These are phyloP conservation scores for Eucalyptus shirleyi DNA, from an alignment of 345 rosid species.

Conservation along the genomic window DNA sequence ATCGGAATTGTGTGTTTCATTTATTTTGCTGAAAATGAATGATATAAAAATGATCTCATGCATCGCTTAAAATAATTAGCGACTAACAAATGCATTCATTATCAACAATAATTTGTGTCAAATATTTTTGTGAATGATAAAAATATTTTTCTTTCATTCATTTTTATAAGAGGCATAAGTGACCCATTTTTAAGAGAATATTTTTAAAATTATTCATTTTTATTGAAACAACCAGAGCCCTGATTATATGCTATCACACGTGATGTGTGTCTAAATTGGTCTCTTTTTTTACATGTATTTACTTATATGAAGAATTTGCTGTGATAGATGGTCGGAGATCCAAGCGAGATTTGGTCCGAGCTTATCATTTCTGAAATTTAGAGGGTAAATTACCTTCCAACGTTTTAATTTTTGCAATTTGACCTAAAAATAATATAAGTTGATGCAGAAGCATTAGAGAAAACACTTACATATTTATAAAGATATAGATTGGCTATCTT, in stretches of 20 bases:
- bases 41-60: too few species aligned
- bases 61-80: too few species aligned
- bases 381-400: neutral
- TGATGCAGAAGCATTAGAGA: too few species aligned
- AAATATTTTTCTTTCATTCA: too few species aligned
- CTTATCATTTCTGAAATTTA: neutral
- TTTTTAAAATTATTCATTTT: too few species aligned
- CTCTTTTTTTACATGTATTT: neutral
- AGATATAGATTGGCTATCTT: too few species aligned
- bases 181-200: too few species aligned
- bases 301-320: neutral
- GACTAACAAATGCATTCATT: too few species aligned
- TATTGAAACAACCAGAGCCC: accelerated
- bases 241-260: too few species aligned
- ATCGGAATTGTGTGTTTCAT: accelerated
- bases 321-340: neutral
- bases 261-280: neutral
- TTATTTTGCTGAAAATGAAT: too few species aligned
- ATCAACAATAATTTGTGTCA: accelerated
- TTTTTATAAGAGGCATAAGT: too few species aligned
- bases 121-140: accelerated
- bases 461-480: too few species aligned
- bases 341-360: neutral
- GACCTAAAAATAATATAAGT: neutral
- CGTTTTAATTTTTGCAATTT: neutral